These are phyloP conservation scores for Stemphylium vesicarium DNA, from an alignment of 2,329 filamentous ascomycete species.

Conservation along the genomic window DNA sequence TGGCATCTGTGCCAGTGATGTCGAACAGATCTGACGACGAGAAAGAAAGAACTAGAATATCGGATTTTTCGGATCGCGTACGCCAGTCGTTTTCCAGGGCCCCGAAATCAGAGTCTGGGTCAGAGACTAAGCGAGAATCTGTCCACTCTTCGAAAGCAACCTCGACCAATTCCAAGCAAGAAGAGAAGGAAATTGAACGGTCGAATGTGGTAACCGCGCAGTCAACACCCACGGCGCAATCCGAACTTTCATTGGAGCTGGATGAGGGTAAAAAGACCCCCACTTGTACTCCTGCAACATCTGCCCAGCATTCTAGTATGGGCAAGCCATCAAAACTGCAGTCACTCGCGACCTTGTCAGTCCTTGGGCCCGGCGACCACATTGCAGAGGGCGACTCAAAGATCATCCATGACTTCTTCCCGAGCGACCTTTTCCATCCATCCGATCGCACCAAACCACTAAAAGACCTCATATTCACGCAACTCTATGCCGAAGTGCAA, in stretches of 20 bases:
- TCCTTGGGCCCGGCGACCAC: constrained; percentile 57
- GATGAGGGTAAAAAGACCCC: background rate
- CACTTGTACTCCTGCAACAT: background rate
- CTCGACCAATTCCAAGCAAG: constrained; percentile 14
- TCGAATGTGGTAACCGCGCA: constrained; percentile 6
- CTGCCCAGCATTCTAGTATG: constrained; percentile 10
- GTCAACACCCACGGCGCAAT: background rate
- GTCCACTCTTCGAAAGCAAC: constrained; percentile 13
- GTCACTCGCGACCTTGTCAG: constrained; percentile 47
- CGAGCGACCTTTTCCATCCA: constrained; percentile 45
- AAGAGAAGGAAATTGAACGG: constrained; percentile 9
- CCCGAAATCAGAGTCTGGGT: constrained; percentile 32
- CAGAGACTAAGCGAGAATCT: constrained; percentile 27
- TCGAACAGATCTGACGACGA: constrained; percentile 22
- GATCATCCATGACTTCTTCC: constrained; percentile 73
- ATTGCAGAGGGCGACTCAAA: constrained; percentile 84
- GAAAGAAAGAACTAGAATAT: constrained; percentile 26
- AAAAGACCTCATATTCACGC: constrained; percentile 68
- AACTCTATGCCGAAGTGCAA: constrained; percentile 73
- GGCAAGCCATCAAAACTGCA: constrained; percentile 41
- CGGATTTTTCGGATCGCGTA: constrained; percentile 32
- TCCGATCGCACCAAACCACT: constrained; percentile 49
- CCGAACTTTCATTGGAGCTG: background rate
- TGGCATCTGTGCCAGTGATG: constrained; percentile 35
- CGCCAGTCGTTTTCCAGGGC: constrained; percentile 34